phyloP scores from a whole-genome alignment of 164 flowering plant species.

The Vitis labrusca region DNA sequence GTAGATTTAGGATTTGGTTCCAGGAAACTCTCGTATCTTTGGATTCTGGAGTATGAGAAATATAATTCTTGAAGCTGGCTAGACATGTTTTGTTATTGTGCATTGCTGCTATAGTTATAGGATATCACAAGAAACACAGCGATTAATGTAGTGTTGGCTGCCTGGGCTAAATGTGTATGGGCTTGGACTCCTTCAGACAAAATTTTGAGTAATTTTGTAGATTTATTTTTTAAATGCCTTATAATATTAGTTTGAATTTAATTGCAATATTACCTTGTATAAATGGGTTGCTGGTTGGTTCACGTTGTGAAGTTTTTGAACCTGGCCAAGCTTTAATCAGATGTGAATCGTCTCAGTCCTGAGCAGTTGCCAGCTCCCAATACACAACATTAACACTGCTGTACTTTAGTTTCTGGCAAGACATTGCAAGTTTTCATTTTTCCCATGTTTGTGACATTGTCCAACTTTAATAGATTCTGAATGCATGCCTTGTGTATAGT shows the following conservation, averaged over 20 bases:
- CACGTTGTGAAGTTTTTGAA: too few relatives aligned
- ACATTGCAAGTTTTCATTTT: neutral
- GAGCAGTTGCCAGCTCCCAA: too few relatives aligned
- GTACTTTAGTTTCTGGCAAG: too few relatives aligned
- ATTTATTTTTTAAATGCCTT: neutral
- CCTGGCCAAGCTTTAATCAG: too few relatives aligned
- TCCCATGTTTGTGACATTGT: neutral
- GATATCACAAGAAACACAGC: neutral
- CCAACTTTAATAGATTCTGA: neutral
- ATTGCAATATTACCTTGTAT: too few relatives aligned
- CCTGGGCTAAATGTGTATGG: neutral
- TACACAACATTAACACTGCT: too few relatives aligned
- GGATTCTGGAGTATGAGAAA: neutral
- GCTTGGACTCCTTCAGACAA: neutral
- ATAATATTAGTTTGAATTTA: too few relatives aligned
- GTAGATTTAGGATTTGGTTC: neutral
- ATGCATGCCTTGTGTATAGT: conserved; percentile 18
- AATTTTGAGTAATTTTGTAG: neutral
- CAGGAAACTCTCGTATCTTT: neutral
- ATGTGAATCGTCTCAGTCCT: too few relatives aligned
- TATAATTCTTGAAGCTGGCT: neutral
- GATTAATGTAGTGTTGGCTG: neutral
- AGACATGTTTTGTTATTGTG: neutral
- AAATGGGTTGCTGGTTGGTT: too few relatives aligned
- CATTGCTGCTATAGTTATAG: neutral